These are phyloP conservation scores for Lentinus brumalis DNA, from an alignment of 768 basidiomycete genomes.

Conservation along the genomic window DNA sequence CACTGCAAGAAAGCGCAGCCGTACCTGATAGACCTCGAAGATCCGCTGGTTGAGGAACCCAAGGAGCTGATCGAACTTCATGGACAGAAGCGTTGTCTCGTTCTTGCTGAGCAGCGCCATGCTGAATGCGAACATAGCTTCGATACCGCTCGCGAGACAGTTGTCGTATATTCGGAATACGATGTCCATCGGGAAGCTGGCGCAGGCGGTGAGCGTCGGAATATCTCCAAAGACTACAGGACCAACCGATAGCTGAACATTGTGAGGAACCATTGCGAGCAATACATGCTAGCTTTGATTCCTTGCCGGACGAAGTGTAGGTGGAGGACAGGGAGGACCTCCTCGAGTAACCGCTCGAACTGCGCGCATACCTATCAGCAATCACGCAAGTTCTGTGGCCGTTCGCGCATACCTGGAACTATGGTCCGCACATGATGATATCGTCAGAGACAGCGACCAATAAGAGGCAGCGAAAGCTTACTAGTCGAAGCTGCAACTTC, in stretches of 20 bases:
- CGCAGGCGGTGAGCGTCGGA: background rate
- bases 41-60: constrained; percentile 78
- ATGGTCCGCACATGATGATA: too few species aligned
- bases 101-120: constrained; percentile 85
- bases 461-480: constrained; percentile 35
- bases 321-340: constrained; percentile 88
- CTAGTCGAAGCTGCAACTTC: constrained; percentile 88
- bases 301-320: constrained; percentile 93
- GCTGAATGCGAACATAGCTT: constrained; percentile 96
- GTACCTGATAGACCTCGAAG: constrained; percentile 80
- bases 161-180: constrained; percentile 98
- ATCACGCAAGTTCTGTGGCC: background rate
- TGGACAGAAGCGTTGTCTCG: constrained; percentile 70
- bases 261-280: constrained; percentile 98
- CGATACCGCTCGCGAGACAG: constrained; percentile 94
- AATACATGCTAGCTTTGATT: constrained; percentile 97
- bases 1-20: constrained; percentile 1
- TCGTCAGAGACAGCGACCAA: background rate
- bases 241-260: constrained; percentile 91
- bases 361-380: constrained; percentile 35
- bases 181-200: constrained; percentile 88
- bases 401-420: constrained; percentile 58
- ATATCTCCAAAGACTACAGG: background rate
- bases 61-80: constrained; percentile 93
- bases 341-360: constrained; percentile 95